A percentile compares a stretch with the other conserved stretches of the same genome.
Conservation (phyloP, 495 filamentous ascomycete genomes). For the Podospora comata region DNA sequence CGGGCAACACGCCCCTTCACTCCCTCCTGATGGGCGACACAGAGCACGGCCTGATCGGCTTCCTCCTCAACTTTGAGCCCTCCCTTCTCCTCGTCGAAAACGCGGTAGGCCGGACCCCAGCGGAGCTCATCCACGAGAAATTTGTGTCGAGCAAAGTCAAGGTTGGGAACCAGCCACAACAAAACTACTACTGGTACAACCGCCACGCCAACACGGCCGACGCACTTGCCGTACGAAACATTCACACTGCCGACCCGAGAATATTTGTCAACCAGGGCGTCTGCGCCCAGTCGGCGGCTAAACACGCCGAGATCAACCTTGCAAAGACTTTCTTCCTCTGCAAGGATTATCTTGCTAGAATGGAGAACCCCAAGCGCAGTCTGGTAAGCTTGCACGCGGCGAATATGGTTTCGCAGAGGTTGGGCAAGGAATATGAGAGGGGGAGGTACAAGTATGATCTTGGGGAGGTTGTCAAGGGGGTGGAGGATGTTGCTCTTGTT, state of each 20-base stretch:
- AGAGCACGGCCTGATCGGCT: slow-evolving; percentile 35
- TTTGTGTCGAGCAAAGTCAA: slow-evolving; percentile 36
- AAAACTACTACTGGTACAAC: not conserved
- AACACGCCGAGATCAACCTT: slow-evolving; percentile 12
- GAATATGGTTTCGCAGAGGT: slow-evolving; percentile 66
- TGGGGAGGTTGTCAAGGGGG: not conserved
- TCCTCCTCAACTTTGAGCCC: slow-evolving; percentile 54
- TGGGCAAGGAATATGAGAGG: slow-evolving; percentile 43
- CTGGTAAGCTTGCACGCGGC: slow-evolving; percentile 68
- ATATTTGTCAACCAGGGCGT: slow-evolving; percentile 7
- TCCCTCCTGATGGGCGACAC: slow-evolving; percentile 44
- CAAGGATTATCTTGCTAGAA: slow-evolving; percentile 28
- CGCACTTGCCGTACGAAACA: not conserved
- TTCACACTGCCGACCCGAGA: not conserved
- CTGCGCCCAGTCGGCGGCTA: not conserved
- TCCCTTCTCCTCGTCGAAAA: slow-evolving; percentile 64
- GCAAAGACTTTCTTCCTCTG: slow-evolving; percentile 34
- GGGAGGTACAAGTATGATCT: slow-evolving; percentile 23
- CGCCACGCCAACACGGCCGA: not conserved
- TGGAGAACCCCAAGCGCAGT: slow-evolving; percentile 46
- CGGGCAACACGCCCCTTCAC: slow-evolving; percentile 66
- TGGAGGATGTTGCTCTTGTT: not conserved
- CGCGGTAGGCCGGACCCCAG: slow-evolving; percentile 63
- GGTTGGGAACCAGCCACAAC: not conserved
- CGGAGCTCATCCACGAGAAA: slow-evolving; percentile 58